These are phyloP conservation scores for Hypoxylon subgilvum DNA, from an alignment of 495 filamentous ascomycete species.

Conservation along the genomic window DNA sequence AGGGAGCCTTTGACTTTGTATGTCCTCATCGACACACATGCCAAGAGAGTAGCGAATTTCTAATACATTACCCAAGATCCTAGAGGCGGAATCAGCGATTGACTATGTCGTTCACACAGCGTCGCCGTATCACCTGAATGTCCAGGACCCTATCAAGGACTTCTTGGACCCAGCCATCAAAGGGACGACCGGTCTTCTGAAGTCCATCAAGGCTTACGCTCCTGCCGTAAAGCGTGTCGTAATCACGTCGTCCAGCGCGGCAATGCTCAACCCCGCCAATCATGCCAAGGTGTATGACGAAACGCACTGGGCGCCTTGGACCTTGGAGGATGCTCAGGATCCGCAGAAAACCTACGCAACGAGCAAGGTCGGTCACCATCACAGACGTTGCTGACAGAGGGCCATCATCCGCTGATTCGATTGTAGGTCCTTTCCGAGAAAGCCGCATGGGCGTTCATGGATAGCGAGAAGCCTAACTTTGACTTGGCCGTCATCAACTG, in stretches of 20 bases:
- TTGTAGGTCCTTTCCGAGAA: conserved; percentile 47
- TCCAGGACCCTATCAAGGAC: conserved; percentile 46
- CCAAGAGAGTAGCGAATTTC: background rate
- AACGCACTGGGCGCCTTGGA: conserved; percentile 47
- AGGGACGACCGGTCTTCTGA: conserved; percentile 50
- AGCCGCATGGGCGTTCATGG: conserved; percentile 53
- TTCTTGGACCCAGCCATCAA: conserved; percentile 54
- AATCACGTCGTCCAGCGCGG: conserved; percentile 54
- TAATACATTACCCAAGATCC: conserved; percentile 20
- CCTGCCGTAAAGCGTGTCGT: conserved; percentile 50
- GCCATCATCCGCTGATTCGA: background rate
- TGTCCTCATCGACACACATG: background rate
- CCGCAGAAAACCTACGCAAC: conserved; percentile 45
- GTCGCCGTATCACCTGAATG: conserved; percentile 49
- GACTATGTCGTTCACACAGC: conserved; percentile 54
- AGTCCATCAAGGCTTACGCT: conserved; percentile 42
- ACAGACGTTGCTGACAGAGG: background rate
- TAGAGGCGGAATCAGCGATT: conserved; percentile 40
- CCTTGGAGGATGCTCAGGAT: conserved; percentile 42
- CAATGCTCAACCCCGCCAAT: conserved; percentile 44
- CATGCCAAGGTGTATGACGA: conserved; percentile 51
- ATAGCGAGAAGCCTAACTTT: conserved; percentile 42
- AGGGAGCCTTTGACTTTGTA: conserved; percentile 46
- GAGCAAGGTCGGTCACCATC: conserved; percentile 43
- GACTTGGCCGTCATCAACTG: conserved; percentile 53